phyloP scores from a whole-genome alignment of 202 grass and related monocot genomes.

The Setaria italica region DNA sequence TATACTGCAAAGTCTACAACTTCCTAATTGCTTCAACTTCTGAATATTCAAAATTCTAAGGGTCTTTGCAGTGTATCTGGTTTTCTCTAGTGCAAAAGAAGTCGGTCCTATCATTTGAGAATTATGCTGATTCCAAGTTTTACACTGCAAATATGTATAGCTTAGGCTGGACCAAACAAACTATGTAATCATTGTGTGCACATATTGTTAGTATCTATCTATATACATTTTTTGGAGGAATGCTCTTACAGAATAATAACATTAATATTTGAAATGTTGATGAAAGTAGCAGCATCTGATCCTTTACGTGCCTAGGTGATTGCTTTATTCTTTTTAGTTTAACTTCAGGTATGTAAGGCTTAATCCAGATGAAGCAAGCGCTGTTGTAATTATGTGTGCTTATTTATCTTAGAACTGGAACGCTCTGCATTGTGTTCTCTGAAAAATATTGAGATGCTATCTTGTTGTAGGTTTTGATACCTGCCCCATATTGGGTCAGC shows the following conservation, averaged over 20 bases:
- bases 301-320: conserved; percentile 11
- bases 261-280: conserved; percentile 13
- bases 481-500: conserved; percentile 93
- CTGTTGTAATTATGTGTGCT: not conserved
- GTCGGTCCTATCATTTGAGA: not conserved
- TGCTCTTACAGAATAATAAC: not conserved
- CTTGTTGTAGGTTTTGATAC: conserved; percentile 78
- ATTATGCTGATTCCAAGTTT: not conserved
- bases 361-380: conserved; percentile 24
- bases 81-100: not conserved
- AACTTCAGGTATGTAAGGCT: conserved; percentile 1
- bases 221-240: not conserved
- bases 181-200: not conserved
- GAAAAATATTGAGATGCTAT: conserved; percentile 25
- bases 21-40: conserved; percentile 8
- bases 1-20: conserved; percentile 4
- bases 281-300: not conserved
- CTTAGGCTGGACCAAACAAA: not conserved
- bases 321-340: conserved; percentile 16
- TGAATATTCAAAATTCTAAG: not conserved
- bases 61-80: not conserved
- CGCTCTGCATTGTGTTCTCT: not conserved
- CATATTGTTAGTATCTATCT: conserved; percentile 8
- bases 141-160: not conserved
- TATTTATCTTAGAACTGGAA: conserved; percentile 41